Percentiles rank a stretch among this genome's conserved stretches.
Conservation (phyloP, 257 asterid genomes). For the Anisodus acutangulus region DNA sequence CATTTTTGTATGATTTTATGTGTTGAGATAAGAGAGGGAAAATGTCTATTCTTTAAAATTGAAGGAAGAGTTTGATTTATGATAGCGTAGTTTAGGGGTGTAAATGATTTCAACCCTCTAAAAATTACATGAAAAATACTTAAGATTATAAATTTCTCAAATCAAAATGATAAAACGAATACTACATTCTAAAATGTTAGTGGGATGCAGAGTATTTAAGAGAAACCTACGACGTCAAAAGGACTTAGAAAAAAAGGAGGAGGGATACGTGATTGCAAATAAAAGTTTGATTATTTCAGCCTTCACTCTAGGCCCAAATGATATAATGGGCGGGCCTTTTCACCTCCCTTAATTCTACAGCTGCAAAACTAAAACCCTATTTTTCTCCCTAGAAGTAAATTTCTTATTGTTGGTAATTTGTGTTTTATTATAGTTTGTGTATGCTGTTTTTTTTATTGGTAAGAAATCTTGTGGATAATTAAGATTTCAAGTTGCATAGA, state of each 20-base stretch:
- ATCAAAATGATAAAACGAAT: background rate
- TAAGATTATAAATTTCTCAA: too few relatives aligned
- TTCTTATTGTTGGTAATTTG: background rate
- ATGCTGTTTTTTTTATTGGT: background rate
- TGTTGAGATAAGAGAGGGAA: too few relatives aligned
- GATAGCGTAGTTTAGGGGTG: too few relatives aligned
- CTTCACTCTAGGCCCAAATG: background rate
- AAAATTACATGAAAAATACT: too few relatives aligned
- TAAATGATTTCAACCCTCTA: too few relatives aligned
- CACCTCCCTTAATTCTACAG: background rate
- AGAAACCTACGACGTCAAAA: background rate
- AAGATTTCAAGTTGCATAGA: too few relatives aligned
- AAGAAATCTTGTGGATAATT: too few relatives aligned
- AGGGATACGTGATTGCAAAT: background rate
- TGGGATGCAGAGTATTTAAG: background rate
- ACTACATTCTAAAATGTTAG: background rate
- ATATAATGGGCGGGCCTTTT: background rate
- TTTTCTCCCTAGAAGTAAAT: background rate
- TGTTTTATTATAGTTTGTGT: background rate
- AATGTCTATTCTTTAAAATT: too few relatives aligned
- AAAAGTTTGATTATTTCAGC: background rate
- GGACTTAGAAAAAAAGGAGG: too few relatives aligned
- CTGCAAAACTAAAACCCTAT: background rate
- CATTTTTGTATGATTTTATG: too few relatives aligned
- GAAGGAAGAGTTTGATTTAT: too few relatives aligned